Evolutionary conservation across 2,329 filamentous ascomycete species (phyloP), one percentile per base, ranked within the genome.

Genomic region (Capronia americana): DNA sequence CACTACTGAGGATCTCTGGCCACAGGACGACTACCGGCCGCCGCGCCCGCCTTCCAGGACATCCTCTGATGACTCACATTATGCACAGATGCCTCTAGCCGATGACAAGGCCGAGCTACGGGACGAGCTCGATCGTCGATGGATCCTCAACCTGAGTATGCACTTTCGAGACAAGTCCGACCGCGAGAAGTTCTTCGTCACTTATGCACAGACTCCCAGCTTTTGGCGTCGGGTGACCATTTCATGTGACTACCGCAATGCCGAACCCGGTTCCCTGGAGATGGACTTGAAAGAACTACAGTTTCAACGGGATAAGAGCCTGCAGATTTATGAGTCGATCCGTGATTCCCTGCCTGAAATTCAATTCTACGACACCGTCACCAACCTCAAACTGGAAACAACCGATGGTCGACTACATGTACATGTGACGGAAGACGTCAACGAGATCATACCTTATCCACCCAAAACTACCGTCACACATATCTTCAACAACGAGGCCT

Each of bases 121-220:
- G 70, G 87, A 91, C 69, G 94, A 98, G 78, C 85, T 97, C 63
- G 93, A 97, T 74, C 87, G 85, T 67, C 89, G 87, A 74, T 99
- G 95, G 95, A 98, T 99, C 67, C 83, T 99, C 72, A 99, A 99
- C 75, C 85, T 98, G 67, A 97, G 93, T 79, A 97, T 99, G 95
- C 93, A 97, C 78, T 99, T 97, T 78, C 88, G 93, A 66, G 95
- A 99, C 79, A 90, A 90, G 74, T 96, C 93, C 12, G 91, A 92
- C 73, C 87, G 94, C 51, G 95, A 99, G 78, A 99, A 99, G 78
- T 98, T 98, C 82, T 99, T 98, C 77, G 89, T 99, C 69, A 98
- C 95, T 0, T 99, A 92, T 77, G 92, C 93, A 56, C 90, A 96
- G 77, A 86, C 86, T 56, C 88, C 92, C 4, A 90, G 87, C 69